Percentiles rank a stretch among this genome's conserved stretches.
These are phyloP conservation scores for Vitis hybrid DNA, from an alignment of 177 flowering plant species.

Conservation along the genomic window DNA sequence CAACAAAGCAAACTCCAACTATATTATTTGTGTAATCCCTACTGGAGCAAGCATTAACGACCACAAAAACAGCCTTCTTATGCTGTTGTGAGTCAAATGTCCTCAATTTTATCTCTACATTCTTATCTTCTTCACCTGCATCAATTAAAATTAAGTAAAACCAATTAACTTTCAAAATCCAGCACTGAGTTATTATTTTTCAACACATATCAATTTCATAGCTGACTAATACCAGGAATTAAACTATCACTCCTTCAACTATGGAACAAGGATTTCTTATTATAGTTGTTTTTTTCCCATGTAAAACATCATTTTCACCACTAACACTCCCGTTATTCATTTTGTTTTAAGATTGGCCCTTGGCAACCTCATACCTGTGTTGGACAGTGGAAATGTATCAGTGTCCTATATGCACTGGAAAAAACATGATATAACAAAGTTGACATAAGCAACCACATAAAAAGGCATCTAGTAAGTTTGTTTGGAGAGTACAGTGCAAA, in stretches of 20 bases:
- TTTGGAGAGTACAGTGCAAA: background rate
- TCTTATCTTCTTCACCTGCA: conserved; percentile 80
- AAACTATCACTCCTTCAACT: background rate
- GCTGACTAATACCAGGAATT: background rate
- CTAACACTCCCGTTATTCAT: background rate
- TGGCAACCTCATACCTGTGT: background rate
- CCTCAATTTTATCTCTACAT: conserved; percentile 63
- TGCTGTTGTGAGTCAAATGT: conserved; percentile 47
- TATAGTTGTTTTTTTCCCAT: background rate
- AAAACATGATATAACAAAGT: background rate
- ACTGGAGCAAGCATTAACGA: conserved; percentile 78
- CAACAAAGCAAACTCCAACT: conserved; percentile 76
- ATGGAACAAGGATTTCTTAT: background rate
- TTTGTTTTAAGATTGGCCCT: background rate
- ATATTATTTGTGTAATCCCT: conserved; percentile 55
- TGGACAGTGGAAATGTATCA: background rate
- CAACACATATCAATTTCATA: background rate
- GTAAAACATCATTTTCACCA: background rate
- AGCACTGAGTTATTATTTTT: background rate
- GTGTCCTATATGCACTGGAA: background rate
- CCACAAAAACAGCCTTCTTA: conserved; percentile 55
- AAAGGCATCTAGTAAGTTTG: background rate
- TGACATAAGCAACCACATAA: background rate
- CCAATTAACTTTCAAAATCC: background rate
- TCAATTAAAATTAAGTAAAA: conserved; percentile 2